These are phyloP conservation scores for Colletotrichum shisoi DNA, from an alignment of 2,329 filamentous ascomycete species.

Conservation along the genomic window DNA sequence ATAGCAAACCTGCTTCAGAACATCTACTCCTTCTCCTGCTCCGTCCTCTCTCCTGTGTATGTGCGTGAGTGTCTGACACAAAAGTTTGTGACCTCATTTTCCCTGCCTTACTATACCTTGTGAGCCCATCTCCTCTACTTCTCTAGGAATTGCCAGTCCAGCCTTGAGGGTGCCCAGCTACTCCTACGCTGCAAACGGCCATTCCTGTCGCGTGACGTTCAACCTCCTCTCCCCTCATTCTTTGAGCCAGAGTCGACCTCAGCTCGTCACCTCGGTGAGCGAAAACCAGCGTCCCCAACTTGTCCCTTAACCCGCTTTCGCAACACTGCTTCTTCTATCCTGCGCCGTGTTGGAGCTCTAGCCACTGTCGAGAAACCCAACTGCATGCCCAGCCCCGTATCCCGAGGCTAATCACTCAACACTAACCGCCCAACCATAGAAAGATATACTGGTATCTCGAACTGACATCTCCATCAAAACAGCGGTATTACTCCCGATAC, in stretches of 20 bases:
- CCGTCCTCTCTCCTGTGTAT: not conserved
- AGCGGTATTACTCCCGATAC: no score
- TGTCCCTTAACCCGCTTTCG: not conserved
- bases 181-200: constrained; percentile 13
- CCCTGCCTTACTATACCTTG: not conserved
- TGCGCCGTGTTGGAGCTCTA: not conserved
- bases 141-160: not conserved
- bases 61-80: not conserved
- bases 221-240: not conserved
- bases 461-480: not conserved
- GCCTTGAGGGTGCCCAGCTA: not conserved
- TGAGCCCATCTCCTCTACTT: not conserved
- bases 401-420: not conserved
- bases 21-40: not conserved
- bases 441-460: not conserved
- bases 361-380: constrained; percentile 1
- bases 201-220: not conserved
- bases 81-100: not conserved
- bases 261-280: not conserved
- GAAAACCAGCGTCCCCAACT: not conserved
- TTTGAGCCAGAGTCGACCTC: constrained; percentile 1
- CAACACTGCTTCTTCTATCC: not conserved
- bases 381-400: not conserved
- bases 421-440: no score
- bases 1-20: constrained; percentile 3